Conservation (phyloP, 192 early-diverging fungal genomes). For the Backusella sp. region DNA sequence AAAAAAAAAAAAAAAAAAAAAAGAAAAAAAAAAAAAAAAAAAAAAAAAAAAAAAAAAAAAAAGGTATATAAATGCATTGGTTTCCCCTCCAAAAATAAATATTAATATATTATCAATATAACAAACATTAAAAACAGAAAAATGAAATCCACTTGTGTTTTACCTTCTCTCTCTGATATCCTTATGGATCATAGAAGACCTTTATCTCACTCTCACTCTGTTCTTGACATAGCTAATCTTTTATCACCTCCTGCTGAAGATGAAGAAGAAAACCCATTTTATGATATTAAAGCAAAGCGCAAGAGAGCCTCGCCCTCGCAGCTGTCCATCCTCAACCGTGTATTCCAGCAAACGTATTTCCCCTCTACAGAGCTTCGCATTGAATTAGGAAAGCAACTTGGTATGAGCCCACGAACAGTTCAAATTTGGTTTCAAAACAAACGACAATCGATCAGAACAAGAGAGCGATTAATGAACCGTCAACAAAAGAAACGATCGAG, state of each 20-base stretch:
- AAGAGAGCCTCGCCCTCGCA: constrained; percentile 54
- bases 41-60: neutral
- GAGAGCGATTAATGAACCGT: constrained; percentile 1
- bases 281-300: constrained; percentile 31
- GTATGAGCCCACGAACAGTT: constrained; percentile 82
- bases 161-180: constrained; percentile 27
- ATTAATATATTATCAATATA: neutral
- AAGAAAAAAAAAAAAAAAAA: neutral
- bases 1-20: no score
- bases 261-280: neutral
- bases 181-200: constrained; percentile 6
- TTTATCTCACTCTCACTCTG: neutral
- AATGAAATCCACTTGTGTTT: constrained; percentile 19
- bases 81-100: constrained; percentile 10
- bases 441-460: constrained; percentile 51
- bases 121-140: neutral
- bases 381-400: constrained; percentile 62
- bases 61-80: neutral
- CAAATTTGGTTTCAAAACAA: constrained; percentile 96
- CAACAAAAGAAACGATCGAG: neutral
- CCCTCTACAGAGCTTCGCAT: constrained; percentile 74
- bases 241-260: constrained; percentile 1
- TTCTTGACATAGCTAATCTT: constrained; percentile 1
- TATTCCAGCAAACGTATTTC: constrained; percentile 66
- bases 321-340: constrained; percentile 51